Evolutionary conservation across 2,329 filamentous ascomycete species (phyloP).

Genomic region (Penicillium aurantiogriseum): DNA sequence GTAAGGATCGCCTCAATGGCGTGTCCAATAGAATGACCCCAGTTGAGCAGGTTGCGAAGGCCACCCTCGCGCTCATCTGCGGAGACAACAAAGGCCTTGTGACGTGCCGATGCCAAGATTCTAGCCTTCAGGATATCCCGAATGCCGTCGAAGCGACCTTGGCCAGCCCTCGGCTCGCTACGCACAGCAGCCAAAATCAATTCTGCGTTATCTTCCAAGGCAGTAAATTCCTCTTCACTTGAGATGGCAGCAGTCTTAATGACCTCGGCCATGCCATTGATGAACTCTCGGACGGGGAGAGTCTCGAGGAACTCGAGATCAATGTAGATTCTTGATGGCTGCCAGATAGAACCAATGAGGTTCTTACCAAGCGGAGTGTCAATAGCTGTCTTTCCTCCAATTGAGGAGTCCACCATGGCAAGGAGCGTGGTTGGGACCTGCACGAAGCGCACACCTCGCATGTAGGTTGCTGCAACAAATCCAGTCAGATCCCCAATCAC

Average conservation of each 20-base stretch:
- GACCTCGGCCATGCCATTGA: slow-evolving; percentile 98
- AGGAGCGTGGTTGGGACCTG: slow-evolving; percentile 94
- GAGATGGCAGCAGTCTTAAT: slow-evolving; percentile 97
- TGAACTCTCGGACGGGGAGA: slow-evolving; percentile 84
- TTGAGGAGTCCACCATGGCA: slow-evolving; percentile 97
- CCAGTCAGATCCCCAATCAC: slow-evolving; percentile 98
- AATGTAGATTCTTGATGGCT: slow-evolving; percentile 90
- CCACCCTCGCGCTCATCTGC: slow-evolving; percentile 93
- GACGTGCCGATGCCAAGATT: slow-evolving; percentile 83
- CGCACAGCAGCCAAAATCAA: slow-evolving; percentile 72
- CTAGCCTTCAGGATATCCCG: slow-evolving; percentile 69
- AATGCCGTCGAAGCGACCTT: slow-evolving; percentile 67
- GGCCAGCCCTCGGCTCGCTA: slow-evolving; percentile 55
- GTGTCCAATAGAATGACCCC: slow-evolving; percentile 96
- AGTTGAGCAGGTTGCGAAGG: slow-evolving; percentile 90
- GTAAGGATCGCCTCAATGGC: slow-evolving; percentile 94
- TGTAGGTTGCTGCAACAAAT: slow-evolving; percentile 96
- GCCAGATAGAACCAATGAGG: slow-evolving; percentile 93
- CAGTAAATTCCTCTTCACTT: slow-evolving; percentile 80
- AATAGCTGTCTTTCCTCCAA: slow-evolving; percentile 97
- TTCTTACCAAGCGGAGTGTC: slow-evolving; percentile 97
- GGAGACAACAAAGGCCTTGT: slow-evolving; percentile 93
- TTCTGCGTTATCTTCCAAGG: slow-evolving; percentile 77
- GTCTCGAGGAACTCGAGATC: slow-evolving; percentile 90
- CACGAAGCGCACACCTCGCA: slow-evolving; percentile 93